Conservation (phyloP, 441 rosid genomes). For the Euphorbia corollata region DNA sequence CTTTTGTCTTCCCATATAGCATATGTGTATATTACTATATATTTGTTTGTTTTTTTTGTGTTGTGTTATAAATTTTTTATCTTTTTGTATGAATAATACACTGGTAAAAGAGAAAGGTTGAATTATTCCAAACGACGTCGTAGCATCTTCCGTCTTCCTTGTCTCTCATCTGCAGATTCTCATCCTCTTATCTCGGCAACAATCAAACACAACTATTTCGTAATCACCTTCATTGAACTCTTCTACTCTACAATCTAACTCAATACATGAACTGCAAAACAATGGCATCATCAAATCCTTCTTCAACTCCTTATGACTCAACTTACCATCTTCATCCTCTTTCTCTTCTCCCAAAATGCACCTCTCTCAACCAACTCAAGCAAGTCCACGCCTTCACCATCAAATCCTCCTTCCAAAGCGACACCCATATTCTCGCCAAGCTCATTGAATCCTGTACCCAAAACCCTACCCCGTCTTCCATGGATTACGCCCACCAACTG, state of each 20-base stretch:
- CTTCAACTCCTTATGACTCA: neutral
- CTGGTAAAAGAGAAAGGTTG: no score
- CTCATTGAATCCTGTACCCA: conserved; percentile 45
- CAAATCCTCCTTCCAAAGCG: conserved; percentile 51
- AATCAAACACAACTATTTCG: no score
- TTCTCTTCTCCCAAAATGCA: conserved; percentile 42
- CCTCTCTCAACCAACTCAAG: conserved; percentile 46
- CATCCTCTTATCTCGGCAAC: no score
- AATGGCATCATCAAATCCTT: neutral
- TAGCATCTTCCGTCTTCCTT: no score
- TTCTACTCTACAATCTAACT: neutral
- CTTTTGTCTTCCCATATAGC: no score
- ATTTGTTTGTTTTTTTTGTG: no score
- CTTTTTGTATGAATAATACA: no score
- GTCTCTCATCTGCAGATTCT: no score
- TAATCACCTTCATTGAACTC: neutral
- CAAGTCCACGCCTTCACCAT: conserved; percentile 60
- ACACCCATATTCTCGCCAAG: conserved; percentile 38
- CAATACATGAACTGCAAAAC: neutral
- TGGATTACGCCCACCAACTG: conserved; percentile 56
- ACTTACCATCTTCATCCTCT: conserved; percentile 27
- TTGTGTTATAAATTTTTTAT: no score
- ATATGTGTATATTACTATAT: no score
- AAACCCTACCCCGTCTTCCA: conserved; percentile 32
- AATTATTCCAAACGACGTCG: no score